Evolutionary conservation across 306 rosid species (phyloP).

Genomic region (Canavalia ensiformis): DNA sequence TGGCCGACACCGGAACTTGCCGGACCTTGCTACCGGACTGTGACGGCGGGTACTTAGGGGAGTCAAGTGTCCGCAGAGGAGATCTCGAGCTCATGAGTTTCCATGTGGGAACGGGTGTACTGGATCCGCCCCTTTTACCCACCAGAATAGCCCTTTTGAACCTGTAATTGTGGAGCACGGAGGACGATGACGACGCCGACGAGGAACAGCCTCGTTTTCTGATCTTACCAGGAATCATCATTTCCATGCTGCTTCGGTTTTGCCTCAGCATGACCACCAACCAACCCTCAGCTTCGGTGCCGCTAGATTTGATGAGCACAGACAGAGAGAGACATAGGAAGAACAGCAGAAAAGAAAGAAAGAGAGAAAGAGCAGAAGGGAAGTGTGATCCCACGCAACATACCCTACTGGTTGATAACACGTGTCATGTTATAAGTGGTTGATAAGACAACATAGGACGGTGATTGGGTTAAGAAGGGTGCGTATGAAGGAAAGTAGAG

Average conservation of each 20-base stretch:
- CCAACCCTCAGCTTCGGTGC: constrained; percentile 6
- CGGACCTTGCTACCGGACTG: constrained; percentile 57
- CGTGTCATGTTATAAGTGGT: constrained; percentile 32
- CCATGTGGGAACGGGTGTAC: constrained; percentile 94
- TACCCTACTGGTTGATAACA: neutral
- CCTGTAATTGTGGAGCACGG: constrained; percentile 84
- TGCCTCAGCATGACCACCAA: constrained; percentile 80
- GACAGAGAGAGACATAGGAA: constrained; percentile 36
- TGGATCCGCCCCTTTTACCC: constrained; percentile 88
- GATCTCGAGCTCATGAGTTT: constrained; percentile 81
- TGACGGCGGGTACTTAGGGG: constrained; percentile 68
- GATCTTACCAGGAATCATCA: constrained; percentile 85
- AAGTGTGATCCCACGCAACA: constrained; percentile 8
- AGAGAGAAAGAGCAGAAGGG: neutral
- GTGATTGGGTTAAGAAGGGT: neutral
- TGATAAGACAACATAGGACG: neutral
- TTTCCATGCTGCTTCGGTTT: constrained; percentile 64
- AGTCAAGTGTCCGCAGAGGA: constrained; percentile 69
- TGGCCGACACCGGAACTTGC: constrained; percentile 85
- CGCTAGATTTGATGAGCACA: constrained; percentile 51
- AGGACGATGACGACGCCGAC: constrained; percentile 90
- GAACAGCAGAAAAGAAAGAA: constrained; percentile 5
- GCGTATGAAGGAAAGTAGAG: neutral
- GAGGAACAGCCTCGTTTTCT: constrained; percentile 97
- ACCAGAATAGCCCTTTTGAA: constrained; percentile 90